Evolutionary conservation across 1,139 yeast genomes (phyloP), one percentile per base, ranked within the genome.

Genomic region (Lodderomyces oxycetoniae): DNA sequence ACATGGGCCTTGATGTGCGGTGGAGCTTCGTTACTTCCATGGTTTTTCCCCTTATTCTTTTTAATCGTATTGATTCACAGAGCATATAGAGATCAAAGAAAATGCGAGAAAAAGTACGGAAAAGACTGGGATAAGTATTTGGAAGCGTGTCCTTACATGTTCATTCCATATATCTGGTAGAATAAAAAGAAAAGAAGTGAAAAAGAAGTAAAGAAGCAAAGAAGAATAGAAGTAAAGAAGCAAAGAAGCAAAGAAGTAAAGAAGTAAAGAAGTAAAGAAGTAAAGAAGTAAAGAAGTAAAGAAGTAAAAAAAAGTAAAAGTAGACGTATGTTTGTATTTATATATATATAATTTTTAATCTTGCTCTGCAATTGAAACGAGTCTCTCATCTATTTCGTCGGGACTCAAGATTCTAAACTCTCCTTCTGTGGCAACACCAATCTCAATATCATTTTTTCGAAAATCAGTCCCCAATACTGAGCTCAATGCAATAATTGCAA

Each of bases 1-100:
- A 74, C 93, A 32, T 91, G 98, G 98, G 96, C 93, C 7, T 68
- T 91, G 43, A 74, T 81, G 44, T 87, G 96, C 59, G 98, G 98
- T 1, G 78, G 80, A 57, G 70, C 67, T 27, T 84, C 95, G 4
- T 86, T 91, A 33, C 77, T 91, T 67, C 96, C 96, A 30, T 91
- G 95, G 91, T 91, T 91, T 63, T 91, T 84, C 77, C 97, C 98
- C 2, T 64, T 71, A 24, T 91, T 91, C 67, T 91, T 88, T 75
- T 75, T 88, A 43, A 67, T 81, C 48, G 96, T 88, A 43, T 76
- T 91, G 56, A 61, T 82, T 34, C 98, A 91, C 61, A 81, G 98
- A 61, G 88, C 95, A 25, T 58, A 67, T 45, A 81, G 98, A 63
- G 98, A 91, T 63, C 75, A 79, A 45, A 73, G 77, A 47, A 87